Base-by-base conservation (phyloP, 208 protist species). In the Phytomonas sp. region DNA sequence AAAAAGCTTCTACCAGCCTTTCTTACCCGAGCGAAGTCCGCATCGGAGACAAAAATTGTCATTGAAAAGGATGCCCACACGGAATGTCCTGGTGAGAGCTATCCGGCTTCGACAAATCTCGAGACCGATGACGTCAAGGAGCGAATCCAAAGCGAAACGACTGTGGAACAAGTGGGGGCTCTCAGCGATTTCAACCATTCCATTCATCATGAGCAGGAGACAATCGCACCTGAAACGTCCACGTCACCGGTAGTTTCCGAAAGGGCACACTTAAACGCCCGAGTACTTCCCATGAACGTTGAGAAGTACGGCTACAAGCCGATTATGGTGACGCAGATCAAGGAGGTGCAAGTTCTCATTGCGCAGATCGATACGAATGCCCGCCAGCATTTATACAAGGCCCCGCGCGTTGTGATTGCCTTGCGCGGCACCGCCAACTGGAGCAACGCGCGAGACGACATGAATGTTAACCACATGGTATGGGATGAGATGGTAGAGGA, bases 381-480 rank as follows among this genome's bases (percentile, higher is more conserved):
- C 4, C 69, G 71, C 8, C 76, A 85, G 64, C 83, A 90, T 66
- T 37, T 63, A 0, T 74, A 78, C 26, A 95, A 95, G 71, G 77
- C 80, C 9, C 84, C 86, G 34, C 84, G 90, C 62, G 75, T 97
- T 59, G 81, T 94, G 71, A 83, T 97, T 66, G 79, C 82, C 62
- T 96, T 97, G 72, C 87, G 93, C 29, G 93, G 93, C 9, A 97
- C 93, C 29, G 76, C 73, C 2, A 96, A 88, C 74, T 70, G 89
- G 70, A 85, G 70, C 62, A 96, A 97, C 70, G 88, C 85, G 23
- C 78, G 78, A 74, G 78, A 94, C 61, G 89, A 97, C 69, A 68
- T 89, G 65, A 86, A 87, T 60, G 64, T 95, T 6, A 78, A 80
- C 61, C 88, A 87, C 37, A 69, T 83, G 2, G 78, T 84, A 40